A percentile compares a stretch with the other conserved stretches of the same genome.
These are phyloP conservation scores for Cryptosporidium tyzzeri DNA, from an alignment of 169 alveolate species.

Conservation along the genomic window DNA sequence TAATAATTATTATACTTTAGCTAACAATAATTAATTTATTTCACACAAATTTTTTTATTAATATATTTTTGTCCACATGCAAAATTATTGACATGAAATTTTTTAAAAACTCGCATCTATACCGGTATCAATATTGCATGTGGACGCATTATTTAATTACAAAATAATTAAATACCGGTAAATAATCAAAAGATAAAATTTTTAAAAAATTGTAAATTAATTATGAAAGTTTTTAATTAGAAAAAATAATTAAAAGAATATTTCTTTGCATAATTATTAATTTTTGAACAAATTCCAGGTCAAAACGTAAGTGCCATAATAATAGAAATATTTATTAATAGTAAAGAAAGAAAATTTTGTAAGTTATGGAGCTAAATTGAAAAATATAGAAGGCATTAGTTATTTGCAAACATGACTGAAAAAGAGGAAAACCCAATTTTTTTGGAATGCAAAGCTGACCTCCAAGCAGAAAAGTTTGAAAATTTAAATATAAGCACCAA, in stretches of 20 bases:
- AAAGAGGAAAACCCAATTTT: not conserved
- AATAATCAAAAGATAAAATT: not conserved
- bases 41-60: not conserved
- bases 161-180: slow-evolving; percentile 20
- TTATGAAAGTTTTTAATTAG: not conserved
- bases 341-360: not conserved
- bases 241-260: not conserved
- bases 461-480: not conserved
- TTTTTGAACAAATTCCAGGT: too few relatives aligned
- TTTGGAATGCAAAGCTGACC: not conserved
- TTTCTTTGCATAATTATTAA: too few relatives aligned
- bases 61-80: slow-evolving; percentile 5
- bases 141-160: not conserved
- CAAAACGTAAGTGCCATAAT: too few relatives aligned
- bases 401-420: not conserved
- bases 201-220: not conserved
- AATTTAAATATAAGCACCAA: not conserved
- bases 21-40: not conserved
- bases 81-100: not conserved
- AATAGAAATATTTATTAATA: too few relatives aligned
- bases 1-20: not conserved
- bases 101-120: slow-evolving; percentile 15
- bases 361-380: not conserved
- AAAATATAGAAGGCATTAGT: not conserved
- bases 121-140: slow-evolving; percentile 39